Evolutionary conservation across 768 basidiomycete species (phyloP), one percentile per base, ranked within the genome.

Genomic region (Calocera viscosa): DNA sequence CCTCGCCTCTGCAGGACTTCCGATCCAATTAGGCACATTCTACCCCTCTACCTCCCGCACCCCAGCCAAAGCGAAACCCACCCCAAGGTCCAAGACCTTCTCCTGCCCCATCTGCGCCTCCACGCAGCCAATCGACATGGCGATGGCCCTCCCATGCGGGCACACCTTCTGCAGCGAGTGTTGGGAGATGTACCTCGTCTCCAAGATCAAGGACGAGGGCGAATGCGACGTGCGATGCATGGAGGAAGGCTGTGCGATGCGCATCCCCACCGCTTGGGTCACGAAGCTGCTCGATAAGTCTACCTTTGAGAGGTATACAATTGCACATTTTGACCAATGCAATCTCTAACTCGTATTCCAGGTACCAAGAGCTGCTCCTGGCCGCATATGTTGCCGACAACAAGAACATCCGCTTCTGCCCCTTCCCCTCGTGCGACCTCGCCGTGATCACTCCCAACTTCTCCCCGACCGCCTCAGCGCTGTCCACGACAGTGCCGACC

Each of bases 51-150:
- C 65, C 72, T 70, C 73, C 64, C 53, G 53, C 53, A 28, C 53
- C 5, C 53, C 53, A 32, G 24, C 53, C 2, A 60, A 49, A 53
- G 67, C 47, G 24, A 63, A 64, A 40, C 71, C 74, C 35, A 69
- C 73, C 67, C 71, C 72, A 38, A 73, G 77, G 69, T 71, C 73
- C 22, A 80, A 82, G 49, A 79, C 85, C 22, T 95, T 94, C 77
- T 81, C 89, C 35, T 99, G 96, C 77, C 90, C 92, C 2, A 90
- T 98, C 74, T 99, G 96, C 79, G 98, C 87, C 76, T 89, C 90
- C 73, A 90, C 93, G 70, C 77, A 81, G 24, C 80, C 78, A 41
- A 77, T 79, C 70, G 77, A 83, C 11, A 80, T 83, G 67, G 87
- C 86, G 1, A 81, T 89, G 34, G 79, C 89, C 17, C 82, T 96